Evolutionary conservation across 2,329 filamentous ascomycete species (phyloP).

Genomic region (Ophiostoma himal-ulmi): DNA sequence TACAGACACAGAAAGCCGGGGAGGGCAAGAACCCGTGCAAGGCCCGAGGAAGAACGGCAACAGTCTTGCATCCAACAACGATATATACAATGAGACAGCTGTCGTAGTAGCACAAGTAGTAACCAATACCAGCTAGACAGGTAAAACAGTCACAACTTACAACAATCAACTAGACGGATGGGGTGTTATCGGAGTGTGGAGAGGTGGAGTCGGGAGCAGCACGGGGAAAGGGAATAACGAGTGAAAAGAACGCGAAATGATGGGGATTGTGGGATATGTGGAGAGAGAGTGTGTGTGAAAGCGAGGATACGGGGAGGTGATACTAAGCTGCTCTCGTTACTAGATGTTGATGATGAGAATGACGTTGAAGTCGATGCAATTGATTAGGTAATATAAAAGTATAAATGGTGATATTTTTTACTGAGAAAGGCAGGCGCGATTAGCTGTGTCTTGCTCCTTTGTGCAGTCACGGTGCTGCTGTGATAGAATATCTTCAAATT

Average conservation of each 20-base stretch:
- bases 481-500: not conserved
- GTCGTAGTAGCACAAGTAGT: not conserved
- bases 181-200: conserved; percentile 1
- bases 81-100: not conserved
- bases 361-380: not conserved
- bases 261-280: not conserved
- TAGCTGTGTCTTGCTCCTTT: not conserved
- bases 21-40: not conserved
- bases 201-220: not conserved
- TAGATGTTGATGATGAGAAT: not conserved
- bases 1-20: not conserved
- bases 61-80: not conserved
- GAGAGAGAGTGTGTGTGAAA: not conserved
- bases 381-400: not conserved
- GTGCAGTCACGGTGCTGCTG: not conserved
- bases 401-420: not conserved
- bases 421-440: not conserved
- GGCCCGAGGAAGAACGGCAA: not conserved
- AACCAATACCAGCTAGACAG: not conserved
- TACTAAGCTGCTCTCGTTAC: not conserved
- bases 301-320: not conserved
- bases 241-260: not conserved
- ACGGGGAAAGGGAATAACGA: conserved; percentile 9
- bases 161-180: not conserved
- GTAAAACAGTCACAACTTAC: not conserved